Evolutionary conservation across 2,329 filamentous ascomycete genomes (phyloP).

Genomic region (Stylonectria norvegica): DNA sequence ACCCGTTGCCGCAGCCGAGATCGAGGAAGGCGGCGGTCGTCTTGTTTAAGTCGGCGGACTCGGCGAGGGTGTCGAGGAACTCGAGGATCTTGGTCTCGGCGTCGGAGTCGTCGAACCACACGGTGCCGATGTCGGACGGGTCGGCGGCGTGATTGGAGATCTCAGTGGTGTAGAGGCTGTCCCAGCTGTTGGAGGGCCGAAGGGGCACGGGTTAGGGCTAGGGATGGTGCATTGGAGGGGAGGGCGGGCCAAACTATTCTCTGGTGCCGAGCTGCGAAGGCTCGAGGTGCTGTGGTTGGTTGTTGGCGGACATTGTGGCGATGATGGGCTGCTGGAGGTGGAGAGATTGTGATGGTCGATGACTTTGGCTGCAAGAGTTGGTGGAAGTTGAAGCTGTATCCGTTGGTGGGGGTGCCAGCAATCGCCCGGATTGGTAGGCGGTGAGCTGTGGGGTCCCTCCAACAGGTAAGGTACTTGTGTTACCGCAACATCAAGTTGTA

Average conservation of each 20-base stretch:
- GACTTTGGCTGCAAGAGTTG: not conserved
- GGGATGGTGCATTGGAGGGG: not conserved
- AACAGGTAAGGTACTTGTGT: not conserved
- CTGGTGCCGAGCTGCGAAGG: constrained; percentile 82
- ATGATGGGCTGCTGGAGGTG: not conserved
- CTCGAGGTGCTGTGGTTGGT: constrained; percentile 63
- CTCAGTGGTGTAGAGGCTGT: constrained; percentile 68
- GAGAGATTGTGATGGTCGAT: not conserved
- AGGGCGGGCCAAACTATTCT: constrained; percentile 67
- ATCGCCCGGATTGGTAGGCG: constrained; percentile 22
- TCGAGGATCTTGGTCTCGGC: constrained; percentile 77
- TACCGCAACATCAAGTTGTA: too few relatives aligned
- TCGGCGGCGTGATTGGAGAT: constrained; percentile 68
- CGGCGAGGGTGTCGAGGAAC: constrained; percentile 53
- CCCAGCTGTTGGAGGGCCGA: constrained; percentile 56
- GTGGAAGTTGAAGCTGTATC: constrained; percentile 1
- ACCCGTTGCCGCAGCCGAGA: constrained; percentile 90
- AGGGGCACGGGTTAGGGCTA: constrained; percentile 2
- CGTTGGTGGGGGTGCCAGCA: constrained; percentile 21
- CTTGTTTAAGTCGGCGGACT: constrained; percentile 25
- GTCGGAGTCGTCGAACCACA: constrained; percentile 94
- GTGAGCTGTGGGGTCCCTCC: constrained; percentile 18
- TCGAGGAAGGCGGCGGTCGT: constrained; percentile 66
- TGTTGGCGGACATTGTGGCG: constrained; percentile 18
- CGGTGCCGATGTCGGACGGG: constrained; percentile 76